These are phyloP conservation scores for Dictyostelium citrinum DNA, from an alignment of 78 protist species.

Conservation along the genomic window DNA sequence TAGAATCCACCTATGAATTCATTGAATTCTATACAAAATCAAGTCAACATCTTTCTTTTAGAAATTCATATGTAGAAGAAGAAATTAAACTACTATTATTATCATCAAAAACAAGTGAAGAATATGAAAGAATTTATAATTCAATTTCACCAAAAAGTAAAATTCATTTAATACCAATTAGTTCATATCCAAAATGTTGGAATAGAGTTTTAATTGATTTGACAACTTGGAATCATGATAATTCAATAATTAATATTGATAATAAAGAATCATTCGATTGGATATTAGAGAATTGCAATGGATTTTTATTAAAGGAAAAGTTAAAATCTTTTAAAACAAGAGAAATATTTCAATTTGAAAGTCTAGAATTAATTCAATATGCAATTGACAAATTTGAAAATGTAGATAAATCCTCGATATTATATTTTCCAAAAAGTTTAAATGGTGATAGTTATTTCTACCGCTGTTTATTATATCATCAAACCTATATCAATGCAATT, in stretches of 20 bases:
- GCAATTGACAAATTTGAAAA: background rate
- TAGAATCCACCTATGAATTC: background rate
- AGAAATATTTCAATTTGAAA: background rate
- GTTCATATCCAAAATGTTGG: background rate
- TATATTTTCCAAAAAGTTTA: background rate
- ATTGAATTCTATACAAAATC: background rate
- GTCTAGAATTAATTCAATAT: background rate
- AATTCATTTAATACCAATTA: background rate
- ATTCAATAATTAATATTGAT: background rate
- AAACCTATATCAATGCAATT: background rate
- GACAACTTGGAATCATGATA: background rate
- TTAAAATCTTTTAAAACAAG: background rate
- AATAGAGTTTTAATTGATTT: background rate
- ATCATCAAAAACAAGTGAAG: background rate
- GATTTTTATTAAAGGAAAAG: background rate
- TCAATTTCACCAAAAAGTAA: background rate
- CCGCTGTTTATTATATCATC: background rate
- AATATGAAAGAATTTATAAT: background rate
- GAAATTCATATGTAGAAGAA: background rate
- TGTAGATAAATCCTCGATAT: background rate
- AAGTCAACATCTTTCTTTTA: background rate
- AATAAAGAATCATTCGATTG: background rate
- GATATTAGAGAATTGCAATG: background rate
- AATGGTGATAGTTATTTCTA: background rate
- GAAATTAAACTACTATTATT: background rate